Evolutionary conservation across 345 rosid species (phyloP).

Genomic region (Nephelium lappaceum): DNA sequence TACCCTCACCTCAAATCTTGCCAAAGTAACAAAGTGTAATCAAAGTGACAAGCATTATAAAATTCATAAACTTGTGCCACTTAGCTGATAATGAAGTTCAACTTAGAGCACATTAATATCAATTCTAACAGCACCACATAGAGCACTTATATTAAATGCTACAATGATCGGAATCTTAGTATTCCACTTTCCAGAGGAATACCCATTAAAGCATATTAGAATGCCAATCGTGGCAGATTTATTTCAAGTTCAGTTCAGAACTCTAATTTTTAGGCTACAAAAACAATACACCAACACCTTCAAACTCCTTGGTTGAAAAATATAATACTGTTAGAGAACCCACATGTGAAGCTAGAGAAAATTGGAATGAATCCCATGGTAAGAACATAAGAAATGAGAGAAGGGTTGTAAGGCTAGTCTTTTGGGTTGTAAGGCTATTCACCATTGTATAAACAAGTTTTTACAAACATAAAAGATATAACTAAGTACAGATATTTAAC

Average conservation of each 20-base stretch:
- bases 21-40: not conserved
- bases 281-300: not conserved
- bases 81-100: not conserved
- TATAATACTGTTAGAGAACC: not conserved
- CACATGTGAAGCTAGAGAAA: not conserved
- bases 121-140: not conserved
- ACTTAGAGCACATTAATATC: not conserved
- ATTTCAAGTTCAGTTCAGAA: conserved; percentile 2
- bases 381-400: not conserved
- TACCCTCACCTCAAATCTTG: not conserved
- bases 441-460: not conserved
- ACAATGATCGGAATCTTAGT: not conserved
- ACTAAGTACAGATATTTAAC: not conserved
- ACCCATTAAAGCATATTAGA: not conserved
- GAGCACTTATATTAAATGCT: not conserved
- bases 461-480: not conserved
- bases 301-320: conserved; percentile 9
- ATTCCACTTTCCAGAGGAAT: not conserved
- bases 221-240: not conserved
- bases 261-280: not conserved
- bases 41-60: not conserved
- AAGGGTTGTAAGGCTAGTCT: not conserved
- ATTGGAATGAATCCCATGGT: not conserved
- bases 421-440: not conserved
- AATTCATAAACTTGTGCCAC: not conserved